Evolutionary conservation across 2,329 filamentous ascomycete species (phyloP).

Genomic region (Botrytis elliptica): DNA sequence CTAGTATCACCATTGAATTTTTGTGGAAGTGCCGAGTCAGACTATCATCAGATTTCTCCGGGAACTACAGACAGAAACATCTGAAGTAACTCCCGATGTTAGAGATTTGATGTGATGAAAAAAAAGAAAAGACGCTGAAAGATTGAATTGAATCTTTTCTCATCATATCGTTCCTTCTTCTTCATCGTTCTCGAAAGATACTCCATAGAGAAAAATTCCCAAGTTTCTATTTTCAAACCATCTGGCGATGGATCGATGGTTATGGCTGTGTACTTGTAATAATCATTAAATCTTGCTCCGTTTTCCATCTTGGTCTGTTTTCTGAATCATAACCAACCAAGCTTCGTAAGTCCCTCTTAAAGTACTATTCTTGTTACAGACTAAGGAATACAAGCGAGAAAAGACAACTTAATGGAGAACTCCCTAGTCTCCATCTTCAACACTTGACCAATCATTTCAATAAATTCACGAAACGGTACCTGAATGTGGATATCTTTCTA

Average conservation of each 20-base stretch:
- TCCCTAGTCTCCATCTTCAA: neutral
- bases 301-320: neutral
- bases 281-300: neutral
- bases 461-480: slow-evolving; percentile 9
- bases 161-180: neutral
- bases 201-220: neutral
- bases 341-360: neutral
- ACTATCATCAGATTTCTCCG: neutral
- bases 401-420: slow-evolving; percentile 8
- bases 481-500: neutral
- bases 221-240: slow-evolving; percentile 11
- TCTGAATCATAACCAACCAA: slow-evolving; percentile 14
- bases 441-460: neutral
- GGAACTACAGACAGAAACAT: neutral
- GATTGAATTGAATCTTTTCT: neutral
- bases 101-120: neutral
- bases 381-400: slow-evolving; percentile 11
- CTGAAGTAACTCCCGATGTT: neutral
- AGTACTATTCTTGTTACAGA: slow-evolving; percentile 15
- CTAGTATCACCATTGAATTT: slow-evolving; percentile 8
- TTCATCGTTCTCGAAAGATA: neutral
- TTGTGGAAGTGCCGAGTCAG: neutral
- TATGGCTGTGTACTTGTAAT: neutral
- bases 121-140: neutral
- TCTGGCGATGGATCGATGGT: neutral